A percentile compares a stretch with the other conserved stretches of the same genome.
Evolutionary conservation across 306 rosid genomes (phyloP).

Genomic region (Oemleria cerasiformis): DNA sequence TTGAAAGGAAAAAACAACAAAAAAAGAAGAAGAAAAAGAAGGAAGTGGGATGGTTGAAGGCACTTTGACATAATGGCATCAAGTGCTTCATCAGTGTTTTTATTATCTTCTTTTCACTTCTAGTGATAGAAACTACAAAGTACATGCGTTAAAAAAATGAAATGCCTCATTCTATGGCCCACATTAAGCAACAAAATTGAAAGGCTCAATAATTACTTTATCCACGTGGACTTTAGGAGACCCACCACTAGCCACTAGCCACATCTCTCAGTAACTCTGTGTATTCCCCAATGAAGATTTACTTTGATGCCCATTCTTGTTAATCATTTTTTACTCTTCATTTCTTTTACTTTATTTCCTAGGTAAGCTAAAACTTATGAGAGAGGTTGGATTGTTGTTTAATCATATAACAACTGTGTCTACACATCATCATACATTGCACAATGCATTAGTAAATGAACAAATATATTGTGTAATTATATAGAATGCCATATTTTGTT

Average conservation of each 20-base stretch:
- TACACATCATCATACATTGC: neutral
- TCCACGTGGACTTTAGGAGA: constrained; percentile 36
- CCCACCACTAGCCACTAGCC: constrained; percentile 34
- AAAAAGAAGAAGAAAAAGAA: neutral
- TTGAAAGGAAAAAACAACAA: neutral
- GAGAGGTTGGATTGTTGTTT: neutral
- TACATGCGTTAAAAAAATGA: constrained; percentile 14
- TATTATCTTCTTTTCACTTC: constrained; percentile 20
- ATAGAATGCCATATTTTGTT: neutral
- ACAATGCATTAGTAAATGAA: neutral
- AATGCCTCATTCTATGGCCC: constrained; percentile 34
- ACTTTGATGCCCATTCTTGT: constrained; percentile 26
- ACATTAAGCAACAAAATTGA: constrained; percentile 37
- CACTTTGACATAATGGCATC: constrained; percentile 11
- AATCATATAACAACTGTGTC: constrained; percentile 6
- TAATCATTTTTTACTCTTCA: constrained; percentile 23
- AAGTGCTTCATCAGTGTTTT: neutral
- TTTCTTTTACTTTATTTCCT: constrained; percentile 11
- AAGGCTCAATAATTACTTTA: constrained; percentile 44
- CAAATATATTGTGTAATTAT: neutral
- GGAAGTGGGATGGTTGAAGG: neutral
- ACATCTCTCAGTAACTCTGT: neutral
- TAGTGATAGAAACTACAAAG: constrained; percentile 20
- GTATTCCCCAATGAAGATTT: constrained; percentile 50
- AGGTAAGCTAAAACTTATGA: constrained; percentile 14